Conservation (phyloP, 768 basidiomycete species). For the Amanita pallidorosea region DNA sequence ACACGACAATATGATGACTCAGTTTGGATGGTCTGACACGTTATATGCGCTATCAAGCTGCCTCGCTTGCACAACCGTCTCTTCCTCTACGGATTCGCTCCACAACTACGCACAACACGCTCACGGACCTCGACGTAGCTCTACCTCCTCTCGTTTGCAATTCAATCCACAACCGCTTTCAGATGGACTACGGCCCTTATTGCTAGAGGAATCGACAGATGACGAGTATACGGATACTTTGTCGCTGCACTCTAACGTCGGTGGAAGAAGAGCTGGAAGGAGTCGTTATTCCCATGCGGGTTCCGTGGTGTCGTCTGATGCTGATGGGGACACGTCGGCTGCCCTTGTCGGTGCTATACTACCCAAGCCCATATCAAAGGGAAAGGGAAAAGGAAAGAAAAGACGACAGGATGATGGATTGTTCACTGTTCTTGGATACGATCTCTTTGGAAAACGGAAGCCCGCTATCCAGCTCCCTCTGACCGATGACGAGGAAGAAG, state of each 20-base stretch:
- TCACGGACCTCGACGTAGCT: too few relatives aligned
- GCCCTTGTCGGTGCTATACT: background rate
- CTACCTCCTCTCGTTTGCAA: background rate
- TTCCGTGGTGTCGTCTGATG: background rate
- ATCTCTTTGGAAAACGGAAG: background rate
- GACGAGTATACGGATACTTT: background rate
- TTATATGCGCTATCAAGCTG: background rate
- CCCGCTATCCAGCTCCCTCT: conserved; percentile 3
- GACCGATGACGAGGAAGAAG: conserved; percentile 3
- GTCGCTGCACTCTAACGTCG: conserved; percentile 1
- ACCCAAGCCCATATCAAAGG: background rate
- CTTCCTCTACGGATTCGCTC: background rate
- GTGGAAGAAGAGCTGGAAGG: background rate
- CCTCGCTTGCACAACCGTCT: background rate
- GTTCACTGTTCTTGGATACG: background rate
- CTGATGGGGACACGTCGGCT: background rate
- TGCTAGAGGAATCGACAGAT: background rate
- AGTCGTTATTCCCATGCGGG: background rate
- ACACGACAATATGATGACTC: background rate
- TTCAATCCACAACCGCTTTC: background rate
- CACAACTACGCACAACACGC: background rate
- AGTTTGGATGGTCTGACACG: conserved; percentile 2
- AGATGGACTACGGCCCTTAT: background rate
- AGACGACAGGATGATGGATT: background rate
- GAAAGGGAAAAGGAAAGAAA: background rate